Base-by-base conservation (phyloP, 2,329 filamentous ascomycete species). In the Fragosphaeria purpurea region DNA sequence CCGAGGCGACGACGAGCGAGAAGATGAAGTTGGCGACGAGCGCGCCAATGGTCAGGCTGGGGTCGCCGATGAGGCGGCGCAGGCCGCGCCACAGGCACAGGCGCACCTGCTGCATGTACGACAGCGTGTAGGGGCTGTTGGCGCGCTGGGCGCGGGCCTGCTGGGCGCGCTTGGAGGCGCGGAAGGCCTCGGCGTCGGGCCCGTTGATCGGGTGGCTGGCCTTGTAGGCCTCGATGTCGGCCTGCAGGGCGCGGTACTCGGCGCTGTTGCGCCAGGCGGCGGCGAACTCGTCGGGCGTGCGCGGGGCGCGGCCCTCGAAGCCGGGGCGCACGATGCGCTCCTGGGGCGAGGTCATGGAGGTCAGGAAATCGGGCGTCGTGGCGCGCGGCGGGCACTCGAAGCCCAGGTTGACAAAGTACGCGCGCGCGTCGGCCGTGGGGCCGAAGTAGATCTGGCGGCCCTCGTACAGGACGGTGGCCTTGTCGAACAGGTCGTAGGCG, bases 51-150 rank as follows among this genome's bases (percentile, higher is more conserved):
- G 85, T 87, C 58, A 93, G 70, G 61, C 78, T 85, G 22, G 86
- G 83, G 62, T 96, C 90, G 48, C 85, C 86, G 50, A 72, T 75
- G 7, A 95, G 73, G 48, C 90, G 81, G 61, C 81, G 79, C 70
- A 84, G 93, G 9, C 88, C 88, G 62, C 90, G 84, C 72, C 82
- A 82, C 46, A 95, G 70, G 63, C 89, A 95, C 10, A 96, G 79
- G 53, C 76, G 65, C 55, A 95, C 67, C 65, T 96, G 90, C 65
- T 90, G 82, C 4, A 53, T 47, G 57, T 84, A 86, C 0, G 88
- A 91, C 39, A 95, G 71, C 1, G 88, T 95, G 65, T 84, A 95
- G 0, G 90, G 88, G 1, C 88, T 94, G 63, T 80, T 79, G 46
- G 75, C 65, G 4, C 87, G 83, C 62, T 77, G 74, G 33, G 67